A percentile compares a stretch with the other conserved stretches of the same genome.
Evolutionary conservation across 768 basidiomycete species (phyloP).

Genomic region (Rhodotorula paludigena): DNA sequence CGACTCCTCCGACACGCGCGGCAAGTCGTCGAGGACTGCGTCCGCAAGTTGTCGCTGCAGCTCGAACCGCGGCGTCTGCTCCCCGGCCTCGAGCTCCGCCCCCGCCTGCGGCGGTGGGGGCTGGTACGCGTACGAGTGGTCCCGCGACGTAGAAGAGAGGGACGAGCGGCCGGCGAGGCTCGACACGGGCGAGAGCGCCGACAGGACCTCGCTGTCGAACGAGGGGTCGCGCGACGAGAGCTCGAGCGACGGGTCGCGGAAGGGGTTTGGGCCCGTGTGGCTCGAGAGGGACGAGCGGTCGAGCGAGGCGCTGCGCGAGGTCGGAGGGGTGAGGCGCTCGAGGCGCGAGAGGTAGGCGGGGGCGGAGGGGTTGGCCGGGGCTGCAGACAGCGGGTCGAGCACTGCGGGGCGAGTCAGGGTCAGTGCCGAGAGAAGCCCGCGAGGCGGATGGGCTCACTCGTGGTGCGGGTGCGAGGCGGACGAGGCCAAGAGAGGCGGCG

Average conservation of each 20-base stretch:
- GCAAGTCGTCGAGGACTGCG: background rate
- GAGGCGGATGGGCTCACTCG: no score
- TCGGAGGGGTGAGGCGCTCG: background rate
- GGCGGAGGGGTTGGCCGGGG: background rate
- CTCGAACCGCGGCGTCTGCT: background rate
- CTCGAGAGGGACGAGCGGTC: background rate
- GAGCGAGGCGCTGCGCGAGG: background rate
- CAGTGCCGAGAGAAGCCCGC: no score
- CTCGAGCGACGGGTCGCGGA: constrained; percentile 13
- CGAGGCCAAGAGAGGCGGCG: no score
- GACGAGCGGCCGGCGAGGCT: background rate
- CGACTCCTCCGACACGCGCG: background rate
- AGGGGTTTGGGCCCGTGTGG: constrained; percentile 3
- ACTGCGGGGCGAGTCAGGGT: background rate
- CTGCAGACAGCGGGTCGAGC: background rate
- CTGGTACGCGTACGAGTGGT: no score
- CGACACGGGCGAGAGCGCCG: no score
- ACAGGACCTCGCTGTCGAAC: background rate
- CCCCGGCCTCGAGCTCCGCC: no score
- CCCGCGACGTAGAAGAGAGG: background rate
- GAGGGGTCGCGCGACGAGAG: background rate
- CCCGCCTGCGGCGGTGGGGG: background rate
- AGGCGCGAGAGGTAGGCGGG: background rate
- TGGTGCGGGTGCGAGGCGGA: no score
- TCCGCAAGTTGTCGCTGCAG: background rate